Percentiles rank a stretch among this genome's conserved stretches.
These are phyloP conservation scores for Emericellopsis atlantica DNA, from an alignment of 2,329 filamentous ascomycete genomes.

Conservation along the genomic window DNA sequence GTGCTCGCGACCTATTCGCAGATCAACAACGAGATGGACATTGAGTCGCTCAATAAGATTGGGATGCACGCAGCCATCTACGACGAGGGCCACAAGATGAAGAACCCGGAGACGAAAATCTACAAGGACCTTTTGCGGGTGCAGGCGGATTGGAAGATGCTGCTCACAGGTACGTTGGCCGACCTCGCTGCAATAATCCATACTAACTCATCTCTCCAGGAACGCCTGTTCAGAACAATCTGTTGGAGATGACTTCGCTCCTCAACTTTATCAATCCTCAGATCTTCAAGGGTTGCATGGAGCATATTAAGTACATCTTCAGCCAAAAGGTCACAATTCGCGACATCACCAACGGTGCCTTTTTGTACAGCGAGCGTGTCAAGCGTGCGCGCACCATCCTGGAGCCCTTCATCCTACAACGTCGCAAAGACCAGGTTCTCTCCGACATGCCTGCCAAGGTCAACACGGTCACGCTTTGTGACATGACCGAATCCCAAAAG, in stretches of 20 bases:
- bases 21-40: constrained; percentile 35
- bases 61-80: constrained; percentile 54
- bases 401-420: constrained; percentile 85
- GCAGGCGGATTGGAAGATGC: constrained; percentile 66
- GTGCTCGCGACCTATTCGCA: constrained; percentile 51
- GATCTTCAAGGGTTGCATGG: constrained; percentile 65
- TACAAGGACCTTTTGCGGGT: constrained; percentile 73
- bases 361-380: constrained; percentile 80
- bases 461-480: constrained; percentile 66
- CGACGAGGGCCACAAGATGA: constrained; percentile 88
- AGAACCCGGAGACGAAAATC: constrained; percentile 72
- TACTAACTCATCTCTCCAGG: constrained; percentile 39
- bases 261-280: constrained; percentile 88
- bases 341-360: constrained; percentile 65
- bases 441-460: constrained; percentile 70
- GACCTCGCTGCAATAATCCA: not conserved
- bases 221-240: constrained; percentile 87
- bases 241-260: constrained; percentile 81
- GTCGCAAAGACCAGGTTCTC: constrained; percentile 90
- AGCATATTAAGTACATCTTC: constrained; percentile 78
- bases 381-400: constrained; percentile 81
- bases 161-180: constrained; percentile 38
- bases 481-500: constrained; percentile 61
- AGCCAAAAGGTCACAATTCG: constrained; percentile 80
- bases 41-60: constrained; percentile 34